Conservation (phyloP, 768 basidiomycete genomes). For the Russula griseocarnosa region DNA sequence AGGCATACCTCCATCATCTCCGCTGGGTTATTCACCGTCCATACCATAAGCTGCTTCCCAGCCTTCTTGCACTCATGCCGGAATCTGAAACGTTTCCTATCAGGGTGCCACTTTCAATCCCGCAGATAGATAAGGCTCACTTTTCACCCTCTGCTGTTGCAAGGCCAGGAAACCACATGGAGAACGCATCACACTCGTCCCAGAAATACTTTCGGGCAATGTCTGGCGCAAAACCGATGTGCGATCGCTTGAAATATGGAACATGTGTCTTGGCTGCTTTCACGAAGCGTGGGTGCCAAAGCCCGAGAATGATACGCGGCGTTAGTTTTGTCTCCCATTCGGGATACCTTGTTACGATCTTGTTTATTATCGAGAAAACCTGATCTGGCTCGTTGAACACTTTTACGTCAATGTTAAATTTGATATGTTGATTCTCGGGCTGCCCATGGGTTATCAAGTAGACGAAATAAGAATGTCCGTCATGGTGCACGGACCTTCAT, state of each 20-base stretch:
- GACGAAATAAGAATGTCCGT: conserved; percentile 10
- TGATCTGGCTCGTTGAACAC: conserved; percentile 84
- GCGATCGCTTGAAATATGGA: conserved; percentile 78
- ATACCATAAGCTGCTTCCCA: conserved; percentile 85
- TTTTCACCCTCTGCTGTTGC: conserved; percentile 67
- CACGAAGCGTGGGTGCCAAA: conserved; percentile 92
- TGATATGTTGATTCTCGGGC: conserved; percentile 73
- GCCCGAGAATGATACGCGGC: conserved; percentile 73
- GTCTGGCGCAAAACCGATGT: conserved; percentile 72
- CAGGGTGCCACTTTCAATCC: not conserved
- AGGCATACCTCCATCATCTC: conserved; percentile 82
- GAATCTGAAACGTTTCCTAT: conserved; percentile 50
- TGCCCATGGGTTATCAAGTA: conserved; percentile 32
- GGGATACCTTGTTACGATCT: conserved; percentile 55
- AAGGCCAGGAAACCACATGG: conserved; percentile 70
- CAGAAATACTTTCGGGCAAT: conserved; percentile 87
- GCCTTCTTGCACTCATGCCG: conserved; percentile 68
- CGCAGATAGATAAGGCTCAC: conserved; percentile 39
- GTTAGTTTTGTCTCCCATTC: conserved; percentile 74
- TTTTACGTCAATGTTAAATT: conserved; percentile 91
- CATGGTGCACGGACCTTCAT: conserved; percentile 54
- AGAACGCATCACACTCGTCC: conserved; percentile 81
- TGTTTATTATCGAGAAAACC: conserved; percentile 78
- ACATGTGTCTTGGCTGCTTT: conserved; percentile 67
- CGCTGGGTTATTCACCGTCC: conserved; percentile 90